These are phyloP conservation scores for Mycena amicta DNA, from an alignment of 768 basidiomycete genomes.

Conservation along the genomic window DNA sequence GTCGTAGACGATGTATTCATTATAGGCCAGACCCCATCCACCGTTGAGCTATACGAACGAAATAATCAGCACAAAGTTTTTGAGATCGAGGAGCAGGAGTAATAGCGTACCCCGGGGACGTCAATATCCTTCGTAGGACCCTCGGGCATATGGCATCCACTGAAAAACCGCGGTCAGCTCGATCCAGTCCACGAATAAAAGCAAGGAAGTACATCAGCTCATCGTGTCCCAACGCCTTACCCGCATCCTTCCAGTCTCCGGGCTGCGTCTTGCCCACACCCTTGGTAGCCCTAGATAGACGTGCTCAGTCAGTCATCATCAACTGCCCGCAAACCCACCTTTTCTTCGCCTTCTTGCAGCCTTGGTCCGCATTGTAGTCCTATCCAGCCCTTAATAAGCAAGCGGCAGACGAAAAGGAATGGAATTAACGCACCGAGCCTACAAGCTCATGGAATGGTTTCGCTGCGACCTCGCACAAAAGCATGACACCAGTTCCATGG, in stretches of 20 bases:
- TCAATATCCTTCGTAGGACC: slow-evolving; percentile 41
- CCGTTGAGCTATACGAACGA: slow-evolving; percentile 1
- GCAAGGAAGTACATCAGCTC: slow-evolving; percentile 36
- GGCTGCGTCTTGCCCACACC: slow-evolving; percentile 58
- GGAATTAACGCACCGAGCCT: slow-evolving; percentile 34
- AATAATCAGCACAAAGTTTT: neutral
- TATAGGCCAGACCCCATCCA: slow-evolving; percentile 18
- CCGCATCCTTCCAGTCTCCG: slow-evolving; percentile 61
- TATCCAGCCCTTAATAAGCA: too few species aligned
- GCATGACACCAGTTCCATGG: slow-evolving; percentile 52
- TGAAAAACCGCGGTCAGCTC: neutral
- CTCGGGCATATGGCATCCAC: slow-evolving; percentile 64
- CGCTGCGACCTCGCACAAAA: slow-evolving; percentile 63
- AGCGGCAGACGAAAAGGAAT: neutral
- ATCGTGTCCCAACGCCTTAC: slow-evolving; percentile 47
- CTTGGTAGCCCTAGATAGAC: slow-evolving; percentile 47
- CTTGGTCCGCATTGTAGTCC: slow-evolving; percentile 53
- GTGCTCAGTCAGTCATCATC: neutral
- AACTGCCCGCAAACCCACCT: slow-evolving; percentile 34
- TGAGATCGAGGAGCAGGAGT: neutral
- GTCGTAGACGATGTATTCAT: slow-evolving; percentile 65
- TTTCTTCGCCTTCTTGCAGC: slow-evolving; percentile 44
- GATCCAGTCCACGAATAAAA: neutral
- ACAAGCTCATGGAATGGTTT: slow-evolving; percentile 55
- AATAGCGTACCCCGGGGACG: slow-evolving; percentile 37